These are phyloP conservation scores for Erodium moschatum DNA, from an alignment of 441 rosid genomes.

Conservation along the genomic window DNA sequence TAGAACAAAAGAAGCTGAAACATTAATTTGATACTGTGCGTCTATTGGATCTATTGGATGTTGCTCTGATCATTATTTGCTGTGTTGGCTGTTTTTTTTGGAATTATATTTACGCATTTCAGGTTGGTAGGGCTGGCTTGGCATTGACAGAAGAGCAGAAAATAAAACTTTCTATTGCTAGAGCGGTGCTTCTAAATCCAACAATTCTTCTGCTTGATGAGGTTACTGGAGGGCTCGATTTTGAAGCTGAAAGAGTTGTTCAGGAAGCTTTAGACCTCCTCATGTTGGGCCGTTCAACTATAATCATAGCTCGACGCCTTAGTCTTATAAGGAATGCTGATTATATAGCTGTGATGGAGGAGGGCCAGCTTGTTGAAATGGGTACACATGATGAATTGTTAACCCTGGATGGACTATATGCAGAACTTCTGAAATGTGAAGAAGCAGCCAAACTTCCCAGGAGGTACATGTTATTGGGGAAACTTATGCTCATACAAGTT, in stretches of 20 bases:
- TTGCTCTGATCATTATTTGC: neutral
- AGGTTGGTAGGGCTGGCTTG: slow-evolving; percentile 93
- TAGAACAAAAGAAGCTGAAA: slow-evolving; percentile 22
- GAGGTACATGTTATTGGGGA: slow-evolving; percentile 50
- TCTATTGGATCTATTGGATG: neutral
- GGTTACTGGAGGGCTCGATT: slow-evolving; percentile 94
- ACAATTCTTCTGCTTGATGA: slow-evolving; percentile 91
- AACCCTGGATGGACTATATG: slow-evolving; percentile 70
- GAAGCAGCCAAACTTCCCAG: slow-evolving; percentile 96
- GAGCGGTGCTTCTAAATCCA: slow-evolving; percentile 92
- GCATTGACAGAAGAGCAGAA: slow-evolving; percentile 86
- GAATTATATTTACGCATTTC: slow-evolving; percentile 19
- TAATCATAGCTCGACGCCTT: slow-evolving; percentile 87
- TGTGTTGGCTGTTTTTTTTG: slow-evolving; percentile 10
- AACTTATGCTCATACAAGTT: neutral
- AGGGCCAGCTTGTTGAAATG: slow-evolving; percentile 98
- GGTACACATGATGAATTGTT: slow-evolving; percentile 93
- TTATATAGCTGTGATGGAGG: slow-evolving; percentile 99
- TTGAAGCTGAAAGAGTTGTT: slow-evolving; percentile 90
- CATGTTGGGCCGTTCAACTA: slow-evolving; percentile 95
- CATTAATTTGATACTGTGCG: neutral
- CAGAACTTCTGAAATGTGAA: slow-evolving; percentile 93
- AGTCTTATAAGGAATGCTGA: slow-evolving; percentile 93
- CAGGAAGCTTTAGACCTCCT: slow-evolving; percentile 89
- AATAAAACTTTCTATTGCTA: slow-evolving; percentile 87